Conservation (phyloP, 495 filamentous ascomycete genomes). For the Neurospora tetraspora region DNA sequence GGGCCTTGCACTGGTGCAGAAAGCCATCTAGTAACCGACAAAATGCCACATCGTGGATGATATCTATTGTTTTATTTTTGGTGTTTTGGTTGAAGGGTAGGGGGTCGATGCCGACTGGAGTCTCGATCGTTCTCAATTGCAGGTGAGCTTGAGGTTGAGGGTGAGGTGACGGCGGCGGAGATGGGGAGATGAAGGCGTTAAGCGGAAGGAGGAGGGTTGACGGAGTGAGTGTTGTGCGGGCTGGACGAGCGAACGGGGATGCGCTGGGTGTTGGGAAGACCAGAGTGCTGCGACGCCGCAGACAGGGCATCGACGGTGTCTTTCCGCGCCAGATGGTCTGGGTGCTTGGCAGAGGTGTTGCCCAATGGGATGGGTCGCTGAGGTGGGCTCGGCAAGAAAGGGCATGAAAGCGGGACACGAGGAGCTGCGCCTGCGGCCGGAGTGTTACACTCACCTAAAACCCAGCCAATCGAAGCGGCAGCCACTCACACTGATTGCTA, state of each 20-base stretch:
- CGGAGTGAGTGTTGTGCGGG: background rate
- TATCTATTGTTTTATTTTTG: conserved; percentile 5
- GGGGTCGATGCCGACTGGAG: background rate
- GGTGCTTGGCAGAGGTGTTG: background rate
- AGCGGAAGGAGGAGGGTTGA: background rate
- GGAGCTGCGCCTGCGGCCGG: background rate
- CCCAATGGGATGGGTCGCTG: background rate
- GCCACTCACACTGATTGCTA: background rate
- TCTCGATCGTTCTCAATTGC: background rate
- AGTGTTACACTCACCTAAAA: background rate
- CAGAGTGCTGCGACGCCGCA: conserved; percentile 4
- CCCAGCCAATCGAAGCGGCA: background rate
- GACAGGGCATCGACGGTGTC: background rate
- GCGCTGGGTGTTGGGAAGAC: conserved; percentile 9
- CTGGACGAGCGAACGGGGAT: conserved; percentile 7
- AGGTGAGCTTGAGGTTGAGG: conserved; percentile 2
- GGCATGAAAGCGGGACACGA: background rate
- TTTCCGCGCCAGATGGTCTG: background rate
- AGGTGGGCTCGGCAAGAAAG: background rate
- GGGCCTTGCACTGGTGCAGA: conserved; percentile 12
- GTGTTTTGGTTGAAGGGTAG: conserved; percentile 5
- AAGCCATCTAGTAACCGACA: conserved; percentile 25
- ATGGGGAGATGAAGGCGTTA: background rate
- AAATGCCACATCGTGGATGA: conserved; percentile 16
- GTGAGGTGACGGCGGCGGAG: conserved; percentile 1